Evolutionary conservation across 306 rosid species (phyloP).

Genomic region (Acacia crassicarpa): DNA sequence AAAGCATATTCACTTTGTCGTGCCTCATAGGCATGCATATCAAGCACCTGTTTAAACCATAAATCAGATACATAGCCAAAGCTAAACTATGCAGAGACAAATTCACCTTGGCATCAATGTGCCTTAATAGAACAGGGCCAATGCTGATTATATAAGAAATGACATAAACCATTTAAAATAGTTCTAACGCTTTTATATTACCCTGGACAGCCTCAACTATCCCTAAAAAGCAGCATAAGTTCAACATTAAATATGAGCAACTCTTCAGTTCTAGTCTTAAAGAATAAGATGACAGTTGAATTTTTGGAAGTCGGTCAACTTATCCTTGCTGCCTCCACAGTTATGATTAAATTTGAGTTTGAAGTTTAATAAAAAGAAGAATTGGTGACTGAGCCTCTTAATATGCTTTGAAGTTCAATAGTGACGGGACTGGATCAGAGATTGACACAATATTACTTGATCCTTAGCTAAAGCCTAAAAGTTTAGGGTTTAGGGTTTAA

Average conservation of each 20-base stretch:
- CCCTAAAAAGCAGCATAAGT: slow-evolving; percentile 16
- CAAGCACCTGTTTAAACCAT: slow-evolving; percentile 78
- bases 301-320: slow-evolving; percentile 16
- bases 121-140: slow-evolving; percentile 16
- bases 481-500: too few relatives aligned
- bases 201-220: not conserved
- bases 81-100: slow-evolving; percentile 22
- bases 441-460: slow-evolving; percentile 5
- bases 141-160: not conserved
- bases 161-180: slow-evolving; percentile 14
- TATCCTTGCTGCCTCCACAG: slow-evolving; percentile 15
- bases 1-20: slow-evolving; percentile 90
- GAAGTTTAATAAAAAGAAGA: slow-evolving; percentile 10
- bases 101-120: slow-evolving; percentile 15
- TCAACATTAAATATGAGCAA: not conserved
- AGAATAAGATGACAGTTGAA: not conserved
- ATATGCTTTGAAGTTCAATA: slow-evolving; percentile 1
- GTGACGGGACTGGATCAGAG: slow-evolving; percentile 6
- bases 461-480: slow-evolving; percentile 12
- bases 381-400: not conserved
- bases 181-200: slow-evolving; percentile 6
- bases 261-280: slow-evolving; percentile 6
- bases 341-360: not conserved
- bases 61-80: slow-evolving; percentile 28
- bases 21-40: slow-evolving; percentile 77